Evolutionary conservation across 495 filamentous ascomycete genomes (phyloP).

Genomic region (Diplogelasinospora grovesii): DNA sequence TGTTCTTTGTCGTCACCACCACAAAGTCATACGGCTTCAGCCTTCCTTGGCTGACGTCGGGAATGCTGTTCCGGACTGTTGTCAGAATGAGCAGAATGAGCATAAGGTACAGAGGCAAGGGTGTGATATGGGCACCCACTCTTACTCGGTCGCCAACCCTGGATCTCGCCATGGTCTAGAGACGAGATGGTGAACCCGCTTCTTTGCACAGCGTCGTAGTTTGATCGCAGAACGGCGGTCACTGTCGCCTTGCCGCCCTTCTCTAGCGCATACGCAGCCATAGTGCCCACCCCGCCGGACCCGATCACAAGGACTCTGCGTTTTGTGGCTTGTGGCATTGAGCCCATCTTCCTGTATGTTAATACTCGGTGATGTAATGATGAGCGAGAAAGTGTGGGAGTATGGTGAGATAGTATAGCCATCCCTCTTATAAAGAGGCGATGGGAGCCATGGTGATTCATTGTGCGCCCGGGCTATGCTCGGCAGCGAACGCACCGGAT

Average conservation of each 20-base stretch:
- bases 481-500: too few species aligned
- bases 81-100: background rate
- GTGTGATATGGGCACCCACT: constrained; percentile 4
- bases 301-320: constrained; percentile 32
- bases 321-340: constrained; percentile 5
- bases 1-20: constrained; percentile 47
- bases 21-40: constrained; percentile 41
- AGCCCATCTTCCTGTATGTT: constrained; percentile 9
- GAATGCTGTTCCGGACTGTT: constrained; percentile 34
- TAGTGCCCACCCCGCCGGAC: constrained; percentile 33
- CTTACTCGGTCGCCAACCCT: constrained; percentile 22
- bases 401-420: too few species aligned
- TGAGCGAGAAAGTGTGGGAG: too few species aligned
- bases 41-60: constrained; percentile 26
- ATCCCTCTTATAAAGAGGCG: too few species aligned
- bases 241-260: constrained; percentile 20
- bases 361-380: too few species aligned
- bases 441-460: too few species aligned
- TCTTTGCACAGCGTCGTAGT: constrained; percentile 22
- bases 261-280: constrained; percentile 33
- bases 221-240: constrained; percentile 32
- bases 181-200: constrained; percentile 27
- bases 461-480: too few species aligned
- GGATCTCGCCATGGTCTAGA: constrained; percentile 25
- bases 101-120: background rate